Percentiles rank a stretch among this genome's conserved stretches.
phyloP scores from a whole-genome alignment of 2,329 filamentous ascomycete species.

The Periglandula ipomoeae region DNA sequence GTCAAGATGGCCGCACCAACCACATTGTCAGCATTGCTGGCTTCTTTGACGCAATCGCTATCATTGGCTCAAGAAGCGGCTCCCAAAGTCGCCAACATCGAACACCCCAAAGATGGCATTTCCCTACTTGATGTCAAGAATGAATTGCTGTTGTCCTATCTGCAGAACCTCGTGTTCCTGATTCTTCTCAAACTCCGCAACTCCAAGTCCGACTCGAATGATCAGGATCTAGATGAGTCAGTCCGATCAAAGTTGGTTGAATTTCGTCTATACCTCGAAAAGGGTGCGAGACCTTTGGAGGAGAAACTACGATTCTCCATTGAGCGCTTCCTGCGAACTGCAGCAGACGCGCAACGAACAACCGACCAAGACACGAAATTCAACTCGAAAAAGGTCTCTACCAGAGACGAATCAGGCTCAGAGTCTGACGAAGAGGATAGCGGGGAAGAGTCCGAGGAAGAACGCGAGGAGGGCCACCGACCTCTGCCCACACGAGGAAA shows the following conservation, averaged over 20 bases:
- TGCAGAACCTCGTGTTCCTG: conserved; percentile 87
- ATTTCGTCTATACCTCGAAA: conserved; percentile 84
- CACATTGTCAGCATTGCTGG: conserved; percentile 40
- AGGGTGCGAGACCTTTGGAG: conserved; percentile 83
- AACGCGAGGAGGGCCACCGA: neutral
- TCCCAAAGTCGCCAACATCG: conserved; percentile 51
- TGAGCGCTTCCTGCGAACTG: conserved; percentile 84
- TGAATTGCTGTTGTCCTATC: conserved; percentile 90
- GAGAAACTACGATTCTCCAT: conserved; percentile 90
- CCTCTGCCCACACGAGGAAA: conserved; percentile 11
- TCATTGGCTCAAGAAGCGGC: conserved; percentile 58
- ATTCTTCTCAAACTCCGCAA: conserved; percentile 73
- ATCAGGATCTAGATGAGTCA: conserved; percentile 46
- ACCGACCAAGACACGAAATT: conserved; percentile 20
- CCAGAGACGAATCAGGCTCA: neutral
- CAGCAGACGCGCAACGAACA: conserved; percentile 58
- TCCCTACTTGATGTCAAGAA: conserved; percentile 94
- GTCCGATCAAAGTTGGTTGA: conserved; percentile 84
- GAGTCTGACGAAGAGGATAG: conserved; percentile 24
- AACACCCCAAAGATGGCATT: conserved; percentile 76
- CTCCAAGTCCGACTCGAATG: conserved; percentile 18
- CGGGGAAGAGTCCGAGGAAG: conserved; percentile 18
- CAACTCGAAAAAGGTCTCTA: conserved; percentile 14
- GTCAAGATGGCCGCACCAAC: conserved; percentile 37
- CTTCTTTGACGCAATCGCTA: conserved; percentile 49